Base-by-base conservation (phyloP, 1,284 basidiomycete genomes). In the Phlebopus sp. region DNA sequence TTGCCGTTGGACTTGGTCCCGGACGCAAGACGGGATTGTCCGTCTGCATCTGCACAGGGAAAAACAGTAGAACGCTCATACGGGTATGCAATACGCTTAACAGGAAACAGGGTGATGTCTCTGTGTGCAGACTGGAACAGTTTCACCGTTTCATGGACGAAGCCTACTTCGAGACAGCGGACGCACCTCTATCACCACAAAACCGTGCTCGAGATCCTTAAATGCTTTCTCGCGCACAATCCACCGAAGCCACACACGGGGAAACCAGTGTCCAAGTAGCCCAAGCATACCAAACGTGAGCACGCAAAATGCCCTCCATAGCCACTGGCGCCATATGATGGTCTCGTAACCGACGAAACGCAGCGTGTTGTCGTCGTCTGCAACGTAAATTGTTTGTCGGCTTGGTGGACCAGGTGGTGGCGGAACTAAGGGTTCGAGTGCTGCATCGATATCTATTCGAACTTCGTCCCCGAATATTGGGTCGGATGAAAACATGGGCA, bases 251-350 rank as follows among this genome's bases (percentile, higher is more conserved):
- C 95, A 97, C 35, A 94, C 59, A 4, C 77, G 81, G 41, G 97
- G 96, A 56, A 97, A 84, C 97, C 97, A 99, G 58, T 94, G 84
- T 1, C 93, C 93, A 4, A 97, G 67, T 13, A 99, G 77, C 8
- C 82, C 87, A 29, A 98, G 71, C 7, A 84, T 68, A 3, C 97
- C 97, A 9, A 90, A 69, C 1, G 86, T 82, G 13, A 90, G 48
- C 7, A 91, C 59, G 59, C 89, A 93, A 6, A 79, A 79, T 17
- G 78, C 46, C 56, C 81, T 76, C 93, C 95, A 99, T 4, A 87
- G 53, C 62, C 76, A 72, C 42, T 80, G 76, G 44, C 86, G 81
- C 74, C 81, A 81, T 6, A 60, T 60, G 37, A 89, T 73, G 5
- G 81, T 79, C 58, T 89, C 84, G 62, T 93, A 96, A n/a, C 94